These are phyloP conservation scores for Lasiodiplodia citricola DNA, from an alignment of 2,329 filamentous ascomycete species.

Conservation along the genomic window DNA sequence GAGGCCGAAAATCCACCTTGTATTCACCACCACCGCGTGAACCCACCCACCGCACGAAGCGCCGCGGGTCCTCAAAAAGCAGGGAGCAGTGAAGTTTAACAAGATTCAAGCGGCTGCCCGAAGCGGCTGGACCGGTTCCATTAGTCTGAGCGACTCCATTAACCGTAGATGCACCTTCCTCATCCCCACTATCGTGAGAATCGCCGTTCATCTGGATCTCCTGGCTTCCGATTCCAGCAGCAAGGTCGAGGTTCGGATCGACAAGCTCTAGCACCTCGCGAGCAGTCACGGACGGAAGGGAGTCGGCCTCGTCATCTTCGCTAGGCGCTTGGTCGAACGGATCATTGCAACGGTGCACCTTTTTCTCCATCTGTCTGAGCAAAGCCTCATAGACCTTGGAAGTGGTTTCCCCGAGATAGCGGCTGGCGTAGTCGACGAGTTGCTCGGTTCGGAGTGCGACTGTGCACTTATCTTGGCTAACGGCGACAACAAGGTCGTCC, in stretches of 20 bases:
- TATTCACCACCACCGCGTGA: constrained; percentile 71
- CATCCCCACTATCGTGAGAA: constrained; percentile 38
- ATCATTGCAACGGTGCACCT: constrained; percentile 69
- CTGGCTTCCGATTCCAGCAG: constrained; percentile 37
- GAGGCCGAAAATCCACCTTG: constrained; percentile 79
- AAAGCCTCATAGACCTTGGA: constrained; percentile 78
- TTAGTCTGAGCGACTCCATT: constrained; percentile 14
- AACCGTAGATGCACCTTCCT: constrained; percentile 39
- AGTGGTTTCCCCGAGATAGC: constrained; percentile 74
- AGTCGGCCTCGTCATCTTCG: constrained; percentile 49
- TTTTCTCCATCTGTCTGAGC: constrained; percentile 71
- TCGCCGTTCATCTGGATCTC: constrained; percentile 32
- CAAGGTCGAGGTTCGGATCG: constrained; percentile 47
- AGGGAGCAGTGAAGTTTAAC: constrained; percentile 76
- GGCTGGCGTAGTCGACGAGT: constrained; percentile 73
- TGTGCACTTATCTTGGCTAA: constrained; percentile 85
- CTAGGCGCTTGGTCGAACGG: constrained; percentile 49
- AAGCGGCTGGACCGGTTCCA: neutral
- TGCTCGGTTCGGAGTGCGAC: constrained; percentile 82
- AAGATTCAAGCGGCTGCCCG: constrained; percentile 34
- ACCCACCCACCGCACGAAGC: constrained; percentile 72
- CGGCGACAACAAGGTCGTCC: constrained; percentile 73
- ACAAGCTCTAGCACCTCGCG: constrained; percentile 50
- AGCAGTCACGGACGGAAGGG: constrained; percentile 45
- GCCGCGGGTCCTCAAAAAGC: constrained; percentile 70